Percentiles rank a stretch among this genome's conserved stretches.
phyloP scores from a whole-genome alignment of 208 protist species.

The Leishmania arabica region DNA sequence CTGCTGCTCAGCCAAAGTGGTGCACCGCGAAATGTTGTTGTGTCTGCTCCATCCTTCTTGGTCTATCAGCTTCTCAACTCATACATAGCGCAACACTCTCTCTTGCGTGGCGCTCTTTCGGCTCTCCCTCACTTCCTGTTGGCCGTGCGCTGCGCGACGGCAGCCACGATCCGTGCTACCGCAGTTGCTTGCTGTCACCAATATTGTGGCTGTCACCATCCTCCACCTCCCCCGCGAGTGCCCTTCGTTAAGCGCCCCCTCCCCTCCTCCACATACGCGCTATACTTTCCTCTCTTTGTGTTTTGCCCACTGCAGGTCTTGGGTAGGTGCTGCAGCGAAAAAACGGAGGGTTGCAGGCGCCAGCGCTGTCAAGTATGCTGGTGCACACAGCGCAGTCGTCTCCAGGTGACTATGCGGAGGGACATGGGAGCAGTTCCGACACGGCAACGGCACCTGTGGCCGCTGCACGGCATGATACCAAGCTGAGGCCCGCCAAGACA shows the following conservation, averaged over 20 bases:
- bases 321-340: too few relatives aligned
- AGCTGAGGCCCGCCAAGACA: background rate
- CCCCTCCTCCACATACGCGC: background rate
- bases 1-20: background rate
- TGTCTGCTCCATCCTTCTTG: background rate
- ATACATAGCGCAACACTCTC: background rate
- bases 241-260: background rate
- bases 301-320: background rate
- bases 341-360: background rate
- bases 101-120: background rate
- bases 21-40: background rate
- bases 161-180: background rate
- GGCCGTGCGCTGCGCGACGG: background rate
- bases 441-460: background rate
- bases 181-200: background rate
- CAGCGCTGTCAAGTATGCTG: background rate
- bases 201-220: background rate
- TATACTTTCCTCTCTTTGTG: background rate
- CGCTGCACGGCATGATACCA: background rate
- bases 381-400: slow-evolving; percentile 1
- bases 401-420: background rate
- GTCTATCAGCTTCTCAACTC: background rate
- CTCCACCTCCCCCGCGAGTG: background rate
- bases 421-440: background rate
- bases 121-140: background rate